phyloP scores from a whole-genome alignment of 495 filamentous ascomycete genomes.

The Daldinia childiae region DNA sequence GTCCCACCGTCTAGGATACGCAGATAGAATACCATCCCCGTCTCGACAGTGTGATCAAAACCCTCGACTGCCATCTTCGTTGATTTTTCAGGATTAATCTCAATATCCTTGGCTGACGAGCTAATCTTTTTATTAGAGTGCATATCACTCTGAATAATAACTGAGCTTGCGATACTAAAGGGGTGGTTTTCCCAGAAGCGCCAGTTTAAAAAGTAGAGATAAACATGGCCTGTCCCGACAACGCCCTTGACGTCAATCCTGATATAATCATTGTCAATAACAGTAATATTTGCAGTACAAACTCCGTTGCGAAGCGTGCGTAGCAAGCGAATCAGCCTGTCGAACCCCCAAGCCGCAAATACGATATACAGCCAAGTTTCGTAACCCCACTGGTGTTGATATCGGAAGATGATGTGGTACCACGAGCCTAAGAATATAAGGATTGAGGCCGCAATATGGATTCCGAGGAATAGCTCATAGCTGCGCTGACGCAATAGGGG shows the following conservation, averaged over 20 bases:
- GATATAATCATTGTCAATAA: conserved; percentile 48
- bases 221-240: conserved; percentile 45
- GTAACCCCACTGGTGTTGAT: conserved; percentile 42
- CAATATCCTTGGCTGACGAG: background rate
- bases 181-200: conserved; percentile 50
- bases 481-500: conserved; percentile 23
- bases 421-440: conserved; percentile 49
- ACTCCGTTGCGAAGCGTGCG: conserved; percentile 45
- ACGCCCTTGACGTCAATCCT: conserved; percentile 46
- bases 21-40: conserved; percentile 13
- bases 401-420: conserved; percentile 49
- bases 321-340: conserved; percentile 46
- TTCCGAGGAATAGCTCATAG: conserved; percentile 42
- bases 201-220: conserved; percentile 53
- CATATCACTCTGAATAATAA: background rate
- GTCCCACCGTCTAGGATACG: conserved; percentile 11
- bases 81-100: background rate
- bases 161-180: conserved; percentile 13
- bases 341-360: conserved; percentile 53
- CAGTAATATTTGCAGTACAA: conserved; percentile 34
- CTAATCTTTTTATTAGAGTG: background rate
- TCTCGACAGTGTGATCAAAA: conserved; percentile 9
- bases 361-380: conserved; percentile 53
- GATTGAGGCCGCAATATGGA: conserved; percentile 30
- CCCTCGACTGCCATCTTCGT: background rate